Evolutionary conservation across 2,329 filamentous ascomycete genomes (phyloP), one percentile per base, ranked within the genome.

Genomic region (Ceratocystis colombiana): DNA sequence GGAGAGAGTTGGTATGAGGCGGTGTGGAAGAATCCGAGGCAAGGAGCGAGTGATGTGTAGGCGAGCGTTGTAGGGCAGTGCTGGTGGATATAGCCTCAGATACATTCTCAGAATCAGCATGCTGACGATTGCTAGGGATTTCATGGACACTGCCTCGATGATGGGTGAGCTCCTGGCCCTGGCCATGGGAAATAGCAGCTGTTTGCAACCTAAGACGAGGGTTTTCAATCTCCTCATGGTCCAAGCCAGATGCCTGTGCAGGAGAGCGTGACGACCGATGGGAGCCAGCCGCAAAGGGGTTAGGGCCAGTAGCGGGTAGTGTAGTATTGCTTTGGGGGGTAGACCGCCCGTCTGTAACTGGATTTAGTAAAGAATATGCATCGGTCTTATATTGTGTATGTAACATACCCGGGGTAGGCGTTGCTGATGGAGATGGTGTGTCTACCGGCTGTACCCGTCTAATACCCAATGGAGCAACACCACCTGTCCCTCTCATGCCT

Each of bases 191-290:
- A 6, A 62, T 28, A 20, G 64, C 20, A 45, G 61, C 55, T 20
- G 45, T 57, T n/a, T 62, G 44, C n/a, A 45, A 33, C 25, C 64
- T 33, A 8, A 62, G 75, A 64, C 45, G 67, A 62, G 50, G 72
- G 72, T 25, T 75, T 72, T 30, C 73, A 71, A 61, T 75, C 75
- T 62, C 64, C 33, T 7, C 44, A 74, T 72, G 20, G 4, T 61
- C 64, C 3, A 50, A 55, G n/a, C 63, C 37, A 15, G 45, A 25
- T 45, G 57, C 22, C 30, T 5, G 37, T 15, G 37, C 41, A 44
- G 55, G 46, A n/a, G 50, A 55, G 7, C 12, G 50, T 25, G 17
- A 20, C 20, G 6, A 15, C 25, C 50, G 50, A 25, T 55, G 50
- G 5, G 50, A 25, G 10, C 50, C 25, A 28, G 62, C 30, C 55